Conservation (phyloP, 2,329 filamentous ascomycete genomes). For the Arthroderma sp. region DNA sequence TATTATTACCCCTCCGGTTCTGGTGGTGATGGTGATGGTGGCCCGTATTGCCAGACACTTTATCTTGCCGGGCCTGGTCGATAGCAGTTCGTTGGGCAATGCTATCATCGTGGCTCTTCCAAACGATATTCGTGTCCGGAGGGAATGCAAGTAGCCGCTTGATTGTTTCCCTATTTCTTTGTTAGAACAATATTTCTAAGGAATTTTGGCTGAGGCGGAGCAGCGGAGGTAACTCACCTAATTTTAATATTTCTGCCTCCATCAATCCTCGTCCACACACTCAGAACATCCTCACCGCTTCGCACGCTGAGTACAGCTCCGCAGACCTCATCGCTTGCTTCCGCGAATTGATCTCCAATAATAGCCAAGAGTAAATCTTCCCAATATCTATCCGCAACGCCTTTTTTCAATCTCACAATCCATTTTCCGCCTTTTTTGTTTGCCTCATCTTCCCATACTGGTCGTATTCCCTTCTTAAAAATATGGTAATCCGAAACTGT, state of each 20-base stretch:
- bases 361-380: conserved; percentile 84
- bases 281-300: conserved; percentile 92
- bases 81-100: conserved; percentile 84
- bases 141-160: conserved; percentile 80
- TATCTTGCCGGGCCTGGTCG: conserved; percentile 83
- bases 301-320: conserved; percentile 88
- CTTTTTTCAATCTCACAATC: conserved; percentile 94
- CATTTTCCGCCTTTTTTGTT: conserved; percentile 96
- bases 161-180: conserved; percentile 63
- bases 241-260: conserved; percentile 93
- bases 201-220: background rate
- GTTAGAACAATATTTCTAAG: conserved; percentile 12
- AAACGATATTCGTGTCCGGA: conserved; percentile 77
- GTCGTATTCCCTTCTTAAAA: conserved; percentile 90
- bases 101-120: conserved; percentile 92
- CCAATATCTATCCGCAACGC: conserved; percentile 92
- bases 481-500: conserved; percentile 96
- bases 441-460: conserved; percentile 96
- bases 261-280: conserved; percentile 92
- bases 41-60: conserved; percentile 34
- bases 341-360: conserved; percentile 84
- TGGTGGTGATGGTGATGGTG: conserved; percentile 15
- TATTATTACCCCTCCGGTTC: conserved; percentile 27
- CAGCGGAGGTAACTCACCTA: conserved; percentile 45
- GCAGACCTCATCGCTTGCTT: conserved; percentile 87